Base-by-base conservation (phyloP, 768 basidiomycete species). In the Tricholoma matsutake region DNA sequence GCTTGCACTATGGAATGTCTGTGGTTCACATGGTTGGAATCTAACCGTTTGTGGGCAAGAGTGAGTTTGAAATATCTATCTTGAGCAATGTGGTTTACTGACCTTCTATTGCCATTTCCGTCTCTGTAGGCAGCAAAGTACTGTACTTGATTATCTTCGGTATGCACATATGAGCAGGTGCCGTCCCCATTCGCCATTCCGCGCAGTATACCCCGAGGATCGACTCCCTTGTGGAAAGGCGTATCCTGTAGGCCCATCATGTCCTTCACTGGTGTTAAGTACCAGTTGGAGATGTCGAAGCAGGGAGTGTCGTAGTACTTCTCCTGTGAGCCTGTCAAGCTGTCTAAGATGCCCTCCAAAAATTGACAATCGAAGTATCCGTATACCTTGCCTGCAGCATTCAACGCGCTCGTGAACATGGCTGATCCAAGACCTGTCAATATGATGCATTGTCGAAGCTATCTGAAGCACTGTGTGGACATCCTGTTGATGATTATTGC, bases 111-210 rank as follows among this genome's bases (percentile, higher is more conserved):
- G 1, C 41, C 41, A 18, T n/a, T 43, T n/a, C 41, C 18, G n/a
- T 43, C 41, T 8, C 18, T 20, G 41, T 20, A 49, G 37, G 37
- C 13, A 14, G 13, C 16, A 37, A 37, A 37, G 37, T 64, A 67
- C 18, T 55, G 32, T 14, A 67, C 66, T 7, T 55, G 31, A 31
- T 67, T 67, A 9, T 67, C 66, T 16, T 67, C 61, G 7, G 58
- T 58, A 29, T 64, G 60, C 7, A 64, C 25, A n/a, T 61, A 58
- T 14, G 37, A 14, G 13, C 37, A 37, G 7, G 37, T 37, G 37
- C 37, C 13, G 10, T 58, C 57, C 0, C n/a, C 6, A 4, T 56
- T 57, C 1, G 31, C 53, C 56, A 61, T 57, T 9, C 13, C 29
- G 25, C 29, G 28, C 11, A 63, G 52, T 16, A 54, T 41, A 22